Base-by-base conservation (phyloP, 1,139 yeast genomes). In the Yamadazyma atmosphaerica region DNA sequence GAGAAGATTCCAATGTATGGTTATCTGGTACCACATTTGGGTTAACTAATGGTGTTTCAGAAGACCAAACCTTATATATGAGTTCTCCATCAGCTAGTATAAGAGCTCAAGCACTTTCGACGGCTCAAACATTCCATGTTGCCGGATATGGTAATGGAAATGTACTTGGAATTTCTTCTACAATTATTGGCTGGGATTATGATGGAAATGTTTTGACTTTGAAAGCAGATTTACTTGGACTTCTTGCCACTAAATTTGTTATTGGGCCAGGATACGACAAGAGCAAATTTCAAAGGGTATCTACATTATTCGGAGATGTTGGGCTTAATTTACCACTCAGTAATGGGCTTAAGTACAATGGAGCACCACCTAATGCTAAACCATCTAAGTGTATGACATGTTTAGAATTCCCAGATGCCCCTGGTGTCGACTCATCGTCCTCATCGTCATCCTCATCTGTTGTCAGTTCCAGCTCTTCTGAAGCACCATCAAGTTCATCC, bases 121-220 rank as follows among this genome's bases (percentile, higher is more conserved):
- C 40, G 5, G 21, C 51, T 22, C 56, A 49, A 39, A 56, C 61
- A 5, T 56, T 51, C 43, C 53, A 42, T 8, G 63, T 61, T 25
- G 54, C 54, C 19, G 64, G 64, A 24, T 60, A 47, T 38, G 68
- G 68, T 36, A 49, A 49, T 37, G 59, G 63, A 7, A 63, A 63
- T 39, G 38, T 43, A 11, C 50, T 63, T 36, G 63, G 58, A 25
- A 25, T 60, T 11, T 46, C 40, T 31, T 14, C 46, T 17, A 43
- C 57, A 8, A 39, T 60, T 26, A 22, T 46, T 21, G 17, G 37
- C 3, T 28, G 34, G 23, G 32, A 37, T 13, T 37, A 49, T 25
- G 17, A 36, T 38, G 46, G 46, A 17, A 11, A 28, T 7, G 32
- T 45, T 11, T 38, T 42, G 17, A 37, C 38, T 2, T 26, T 36